Conservation (phyloP, 108 stramenopile genomes). For the Fragilaria crotonensis region DNA sequence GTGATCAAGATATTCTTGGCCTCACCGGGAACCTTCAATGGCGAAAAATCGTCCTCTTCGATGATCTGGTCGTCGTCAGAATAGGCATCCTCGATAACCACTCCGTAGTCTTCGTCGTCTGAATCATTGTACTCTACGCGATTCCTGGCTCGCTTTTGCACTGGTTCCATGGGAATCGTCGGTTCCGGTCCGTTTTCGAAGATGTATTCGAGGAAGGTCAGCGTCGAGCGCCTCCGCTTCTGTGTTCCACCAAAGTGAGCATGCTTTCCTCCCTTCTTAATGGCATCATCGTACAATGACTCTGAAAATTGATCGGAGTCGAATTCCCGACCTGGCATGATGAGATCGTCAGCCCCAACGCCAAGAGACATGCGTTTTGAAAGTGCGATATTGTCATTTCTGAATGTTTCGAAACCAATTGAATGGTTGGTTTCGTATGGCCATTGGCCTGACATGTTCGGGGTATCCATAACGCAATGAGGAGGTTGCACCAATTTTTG, state of each 20-base stretch:
- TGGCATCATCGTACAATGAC: too few species aligned
- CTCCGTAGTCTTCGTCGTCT: neutral
- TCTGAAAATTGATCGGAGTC: too few species aligned
- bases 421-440: neutral
- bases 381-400: neutral
- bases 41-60: neutral
- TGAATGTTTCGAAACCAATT: neutral
- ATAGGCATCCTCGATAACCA: neutral
- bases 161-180: neutral
- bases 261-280: too few species aligned
- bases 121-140: neutral
- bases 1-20: conserved; percentile 7
- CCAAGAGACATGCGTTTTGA: neutral
- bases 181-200: neutral
- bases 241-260: too few species aligned
- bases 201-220: conserved; percentile 1
- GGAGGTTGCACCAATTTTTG: neutral
- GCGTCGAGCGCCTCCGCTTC: neutral
- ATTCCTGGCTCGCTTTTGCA: neutral
- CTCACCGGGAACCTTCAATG: neutral
- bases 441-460: neutral
- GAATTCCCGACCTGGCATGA: neutral
- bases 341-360: neutral
- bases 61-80: neutral
- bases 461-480: neutral